These are phyloP conservation scores for Aphanomyces astaci DNA, from an alignment of 352 stramenopile species.

Conservation along the genomic window DNA sequence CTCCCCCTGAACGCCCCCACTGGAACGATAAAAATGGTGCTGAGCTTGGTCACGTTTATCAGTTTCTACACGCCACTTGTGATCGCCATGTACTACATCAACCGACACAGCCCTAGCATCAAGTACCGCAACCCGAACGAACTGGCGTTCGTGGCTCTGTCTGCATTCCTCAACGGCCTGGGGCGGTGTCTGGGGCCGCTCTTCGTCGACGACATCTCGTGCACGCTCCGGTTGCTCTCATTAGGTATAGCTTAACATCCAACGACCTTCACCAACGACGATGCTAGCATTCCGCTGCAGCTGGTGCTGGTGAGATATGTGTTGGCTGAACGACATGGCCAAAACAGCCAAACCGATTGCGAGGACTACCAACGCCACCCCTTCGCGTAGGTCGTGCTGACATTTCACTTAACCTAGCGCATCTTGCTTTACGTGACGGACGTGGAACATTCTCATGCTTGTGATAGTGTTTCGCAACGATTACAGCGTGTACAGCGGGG, in stretches of 20 bases:
- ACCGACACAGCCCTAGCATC: background rate
- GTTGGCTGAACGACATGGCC: background rate
- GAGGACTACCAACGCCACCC: too few species aligned
- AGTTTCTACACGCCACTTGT: background rate
- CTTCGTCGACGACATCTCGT: background rate
- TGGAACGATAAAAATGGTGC: background rate
- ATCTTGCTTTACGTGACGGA: background rate
- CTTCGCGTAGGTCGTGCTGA: conserved; percentile 10
- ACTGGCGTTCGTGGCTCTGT: background rate
- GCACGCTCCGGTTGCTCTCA: background rate
- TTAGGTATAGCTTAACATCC: background rate
- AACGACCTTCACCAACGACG: background rate
- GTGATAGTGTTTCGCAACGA: background rate
- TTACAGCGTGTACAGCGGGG: background rate
- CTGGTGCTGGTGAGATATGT: background rate
- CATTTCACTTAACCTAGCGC: conserved; percentile 3
- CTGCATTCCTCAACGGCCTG: background rate
- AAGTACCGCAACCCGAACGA: background rate
- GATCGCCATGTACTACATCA: background rate
- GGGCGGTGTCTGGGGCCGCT: background rate
- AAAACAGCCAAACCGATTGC: too few species aligned
- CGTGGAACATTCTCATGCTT: background rate
- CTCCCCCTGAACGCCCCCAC: background rate
- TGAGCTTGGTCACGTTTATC: background rate
- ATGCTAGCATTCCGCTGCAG: background rate